Evolutionary conservation across 1,284 basidiomycete species (phyloP).

Genomic region (Fistulina hepatica): DNA sequence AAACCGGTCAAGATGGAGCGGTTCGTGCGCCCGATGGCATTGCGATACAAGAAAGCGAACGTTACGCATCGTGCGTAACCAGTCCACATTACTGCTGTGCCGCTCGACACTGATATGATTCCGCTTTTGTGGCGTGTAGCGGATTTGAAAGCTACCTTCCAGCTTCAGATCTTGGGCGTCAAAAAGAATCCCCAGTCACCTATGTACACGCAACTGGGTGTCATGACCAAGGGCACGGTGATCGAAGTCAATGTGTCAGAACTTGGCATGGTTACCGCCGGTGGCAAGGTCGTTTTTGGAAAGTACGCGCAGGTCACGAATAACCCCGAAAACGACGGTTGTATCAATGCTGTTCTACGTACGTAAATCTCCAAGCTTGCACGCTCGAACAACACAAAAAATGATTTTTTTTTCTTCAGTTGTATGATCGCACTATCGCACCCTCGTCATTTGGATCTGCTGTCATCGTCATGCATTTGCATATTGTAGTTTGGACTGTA

Average conservation of each 20-base stretch:
- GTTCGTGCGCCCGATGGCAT: conserved; percentile 94
- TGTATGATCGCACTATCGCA: conserved; percentile 21
- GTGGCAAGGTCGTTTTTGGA: conserved; percentile 86
- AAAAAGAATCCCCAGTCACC: conserved; percentile 99
- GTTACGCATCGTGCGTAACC: conserved; percentile 89
- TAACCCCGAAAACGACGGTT: conserved; percentile 95
- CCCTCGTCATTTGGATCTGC: neutral
- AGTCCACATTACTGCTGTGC: conserved; percentile 2
- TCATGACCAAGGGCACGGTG: conserved; percentile 97
- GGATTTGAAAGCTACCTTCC: conserved; percentile 97
- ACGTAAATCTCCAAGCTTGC: conserved; percentile 23
- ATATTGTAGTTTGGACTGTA: neutral
- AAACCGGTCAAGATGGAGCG: conserved; percentile 99
- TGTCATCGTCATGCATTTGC: too few relatives aligned
- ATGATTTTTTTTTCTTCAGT: conserved; percentile 22
- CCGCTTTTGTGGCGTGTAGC: too few relatives aligned
- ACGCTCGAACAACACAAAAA: neutral
- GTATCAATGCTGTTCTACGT: conserved; percentile 88
- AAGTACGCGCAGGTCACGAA: conserved; percentile 97
- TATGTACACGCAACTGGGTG: conserved; percentile 91
- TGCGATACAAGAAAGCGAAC: conserved; percentile 97
- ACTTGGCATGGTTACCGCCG: conserved; percentile 96
- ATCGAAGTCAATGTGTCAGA: conserved; percentile 98
- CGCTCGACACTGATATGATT: conserved; percentile 2
- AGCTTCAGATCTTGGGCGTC: conserved; percentile 94